These are phyloP conservation scores for Chlamydomonas asymmetrica DNA, from an alignment of 139 green algal genomes.

Conservation along the genomic window DNA sequence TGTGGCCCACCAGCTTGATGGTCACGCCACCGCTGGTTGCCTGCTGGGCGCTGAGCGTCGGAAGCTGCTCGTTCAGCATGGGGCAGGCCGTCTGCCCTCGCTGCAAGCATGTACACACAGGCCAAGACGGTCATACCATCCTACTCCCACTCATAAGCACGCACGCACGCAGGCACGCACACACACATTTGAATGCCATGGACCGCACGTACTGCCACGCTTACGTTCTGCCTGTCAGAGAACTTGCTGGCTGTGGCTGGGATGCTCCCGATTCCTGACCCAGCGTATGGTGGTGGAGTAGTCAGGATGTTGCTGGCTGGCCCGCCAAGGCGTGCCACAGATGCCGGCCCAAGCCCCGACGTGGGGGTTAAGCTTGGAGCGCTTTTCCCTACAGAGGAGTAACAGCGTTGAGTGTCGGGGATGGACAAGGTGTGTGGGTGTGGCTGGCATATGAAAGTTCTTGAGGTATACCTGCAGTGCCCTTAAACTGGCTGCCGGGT, in stretches of 20 bases:
- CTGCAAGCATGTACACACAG: not conserved
- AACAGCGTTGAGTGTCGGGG: too few species aligned
- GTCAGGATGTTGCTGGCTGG: not conserved
- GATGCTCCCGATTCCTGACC: too few species aligned
- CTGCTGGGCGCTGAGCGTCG: not conserved
- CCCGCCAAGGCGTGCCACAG: not conserved
- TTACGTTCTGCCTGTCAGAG: constrained; percentile 24
- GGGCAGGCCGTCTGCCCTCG: constrained; percentile 19
- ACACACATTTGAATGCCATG: not conserved
- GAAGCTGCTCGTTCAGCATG: constrained; percentile 23
- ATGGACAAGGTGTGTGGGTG: too few species aligned
- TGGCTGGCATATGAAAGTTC: too few species aligned
- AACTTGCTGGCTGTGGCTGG: constrained; percentile 27
- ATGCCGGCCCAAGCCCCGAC: not conserved
- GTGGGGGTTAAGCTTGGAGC: too few species aligned
- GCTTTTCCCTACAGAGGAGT: too few species aligned
- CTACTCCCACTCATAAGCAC: too few species aligned
- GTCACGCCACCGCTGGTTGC: not conserved
- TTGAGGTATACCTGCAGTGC: not conserved
- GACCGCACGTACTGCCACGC: not conserved
- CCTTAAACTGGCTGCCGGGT: not conserved
- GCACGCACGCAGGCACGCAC: not conserved
- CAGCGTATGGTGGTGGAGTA: not conserved
- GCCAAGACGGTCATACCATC: too few species aligned
- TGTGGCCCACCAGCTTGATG: constrained; percentile 25